Conservation (phyloP, 768 basidiomycete genomes). For the Pleurotus salmoneostramineus region DNA sequence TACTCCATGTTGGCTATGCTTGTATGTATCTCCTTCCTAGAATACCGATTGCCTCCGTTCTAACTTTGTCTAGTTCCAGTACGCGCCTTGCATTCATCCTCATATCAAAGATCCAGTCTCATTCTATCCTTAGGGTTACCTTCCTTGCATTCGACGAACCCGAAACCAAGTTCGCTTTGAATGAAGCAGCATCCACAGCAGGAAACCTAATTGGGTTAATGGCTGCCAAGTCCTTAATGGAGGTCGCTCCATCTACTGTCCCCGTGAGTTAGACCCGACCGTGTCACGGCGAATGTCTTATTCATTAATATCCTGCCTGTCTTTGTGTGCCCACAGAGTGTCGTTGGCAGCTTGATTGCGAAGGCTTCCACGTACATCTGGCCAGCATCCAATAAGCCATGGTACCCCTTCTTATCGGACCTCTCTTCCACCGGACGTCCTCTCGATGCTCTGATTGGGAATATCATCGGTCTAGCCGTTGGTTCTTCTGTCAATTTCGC, state of each 20-base stretch:
- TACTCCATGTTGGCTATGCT: conserved; percentile 31
- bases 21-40: conserved; percentile 6
- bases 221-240: conserved; percentile 5
- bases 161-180: conserved; percentile 9
- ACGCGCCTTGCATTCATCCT: background rate
- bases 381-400: conserved; percentile 27
- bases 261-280: background rate
- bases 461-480: conserved; percentile 43
- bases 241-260: conserved; percentile 1
- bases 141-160: conserved; percentile 15
- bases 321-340: conserved; percentile 18
- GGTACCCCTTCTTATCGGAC: conserved; percentile 33
- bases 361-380: conserved; percentile 21
- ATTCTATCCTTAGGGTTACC: conserved; percentile 7
- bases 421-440: conserved; percentile 32
- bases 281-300: background rate
- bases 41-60: background rate
- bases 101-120: background rate
- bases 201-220: background rate
- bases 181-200: background rate
- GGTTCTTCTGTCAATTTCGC: conserved; percentile 43
- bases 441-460: conserved; percentile 37
- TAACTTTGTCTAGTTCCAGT: conserved; percentile 8
- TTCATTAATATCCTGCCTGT: too few relatives aligned
- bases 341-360: conserved; percentile 21